These are phyloP conservation scores for Delphinella strobiligena DNA, from an alignment of 2,329 filamentous ascomycete species.

Conservation along the genomic window DNA sequence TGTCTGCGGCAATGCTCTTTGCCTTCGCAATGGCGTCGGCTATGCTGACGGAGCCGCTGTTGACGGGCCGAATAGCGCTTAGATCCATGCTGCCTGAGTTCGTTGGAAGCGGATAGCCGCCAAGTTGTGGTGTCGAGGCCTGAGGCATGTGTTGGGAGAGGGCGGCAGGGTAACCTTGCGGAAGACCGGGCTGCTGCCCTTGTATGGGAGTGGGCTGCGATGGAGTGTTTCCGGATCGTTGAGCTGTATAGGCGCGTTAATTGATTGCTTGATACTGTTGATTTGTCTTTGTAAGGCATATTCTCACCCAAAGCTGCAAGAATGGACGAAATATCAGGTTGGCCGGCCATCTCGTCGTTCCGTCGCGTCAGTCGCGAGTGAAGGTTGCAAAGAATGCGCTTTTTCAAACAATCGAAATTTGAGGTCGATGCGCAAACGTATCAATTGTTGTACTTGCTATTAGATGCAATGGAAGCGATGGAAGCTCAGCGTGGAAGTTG, in stretches of 20 bases:
- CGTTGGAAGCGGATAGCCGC: constrained; percentile 45
- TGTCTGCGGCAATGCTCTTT: constrained; percentile 68
- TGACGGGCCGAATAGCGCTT: constrained; percentile 66
- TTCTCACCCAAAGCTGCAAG: constrained; percentile 38
- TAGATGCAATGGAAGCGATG: too few species aligned
- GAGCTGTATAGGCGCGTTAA: constrained; percentile 24
- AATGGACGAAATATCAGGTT: constrained; percentile 38
- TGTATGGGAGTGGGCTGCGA: constrained; percentile 27
- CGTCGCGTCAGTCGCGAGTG: not conserved
- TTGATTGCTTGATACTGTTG: not conserved
- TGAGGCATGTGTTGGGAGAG: constrained; percentile 18
- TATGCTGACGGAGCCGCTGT: constrained; percentile 70
- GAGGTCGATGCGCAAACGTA: too few species aligned
- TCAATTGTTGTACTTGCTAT: too few species aligned
- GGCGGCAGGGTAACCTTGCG: constrained; percentile 32
- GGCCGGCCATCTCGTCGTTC: constrained; percentile 28
- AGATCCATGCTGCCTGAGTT: constrained; percentile 68
- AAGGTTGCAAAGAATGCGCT: too few species aligned
- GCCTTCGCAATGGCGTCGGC: constrained; percentile 77
- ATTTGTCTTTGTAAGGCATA: constrained; percentile 3
- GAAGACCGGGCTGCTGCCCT: constrained; percentile 29
- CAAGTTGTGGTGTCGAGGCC: constrained; percentile 27
- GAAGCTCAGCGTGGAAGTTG: too few species aligned
- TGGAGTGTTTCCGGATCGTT: constrained; percentile 35
- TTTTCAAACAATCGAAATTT: too few species aligned